phyloP scores from a whole-genome alignment of 1,139 yeast genomes.

The Saccharomyces hybrid region DNA sequence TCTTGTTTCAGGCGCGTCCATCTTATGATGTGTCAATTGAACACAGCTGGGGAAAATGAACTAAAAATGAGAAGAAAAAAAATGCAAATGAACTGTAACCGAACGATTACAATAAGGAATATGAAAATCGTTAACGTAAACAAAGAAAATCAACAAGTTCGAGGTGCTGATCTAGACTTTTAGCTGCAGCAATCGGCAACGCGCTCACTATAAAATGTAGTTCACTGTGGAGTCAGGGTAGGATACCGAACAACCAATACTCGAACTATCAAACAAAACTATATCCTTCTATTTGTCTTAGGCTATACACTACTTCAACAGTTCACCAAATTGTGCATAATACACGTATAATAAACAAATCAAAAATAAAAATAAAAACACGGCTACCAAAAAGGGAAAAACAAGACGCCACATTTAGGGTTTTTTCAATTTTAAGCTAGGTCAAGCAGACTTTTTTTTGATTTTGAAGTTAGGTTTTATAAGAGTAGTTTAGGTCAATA shows the following conservation, averaged over 20 bases:
- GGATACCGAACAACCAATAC: neutral
- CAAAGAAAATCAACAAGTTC: neutral
- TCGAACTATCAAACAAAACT: neutral
- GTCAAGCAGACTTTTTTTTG: no score
- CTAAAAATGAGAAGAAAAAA: neutral
- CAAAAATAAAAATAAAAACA: neutral
- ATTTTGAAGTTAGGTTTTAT: no score
- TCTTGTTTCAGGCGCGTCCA: slow-evolving; percentile 27
- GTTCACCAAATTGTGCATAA: neutral
- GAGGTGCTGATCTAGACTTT: neutral
- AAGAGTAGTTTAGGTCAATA: no score
- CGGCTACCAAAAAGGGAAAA: neutral
- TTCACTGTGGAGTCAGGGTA: neutral
- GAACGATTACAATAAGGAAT: neutral
- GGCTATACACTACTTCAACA: neutral
- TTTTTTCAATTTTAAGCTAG: no score
- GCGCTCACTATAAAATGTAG: neutral
- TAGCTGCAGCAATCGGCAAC: neutral
- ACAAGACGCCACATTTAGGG: no score
- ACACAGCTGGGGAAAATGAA: neutral
- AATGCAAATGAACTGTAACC: neutral
- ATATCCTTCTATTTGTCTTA: neutral
- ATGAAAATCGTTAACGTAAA: neutral
- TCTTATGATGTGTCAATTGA: neutral
- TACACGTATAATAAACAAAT: neutral